Conservation (phyloP, 768 basidiomycete species). For the Paxillus involutus region DNA sequence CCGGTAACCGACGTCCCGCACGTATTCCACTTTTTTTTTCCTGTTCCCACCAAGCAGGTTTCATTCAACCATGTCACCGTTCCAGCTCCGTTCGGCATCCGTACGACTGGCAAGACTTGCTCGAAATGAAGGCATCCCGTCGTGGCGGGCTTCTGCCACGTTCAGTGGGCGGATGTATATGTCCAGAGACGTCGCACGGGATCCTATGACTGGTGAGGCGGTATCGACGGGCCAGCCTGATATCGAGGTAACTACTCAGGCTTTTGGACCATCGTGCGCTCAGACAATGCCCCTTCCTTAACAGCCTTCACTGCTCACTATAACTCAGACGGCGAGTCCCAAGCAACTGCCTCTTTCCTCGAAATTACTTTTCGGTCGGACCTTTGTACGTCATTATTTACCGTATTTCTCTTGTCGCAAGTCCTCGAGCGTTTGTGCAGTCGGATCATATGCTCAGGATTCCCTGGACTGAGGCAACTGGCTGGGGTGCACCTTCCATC, state of each 20-base stretch:
- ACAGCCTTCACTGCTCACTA: conserved; percentile 54
- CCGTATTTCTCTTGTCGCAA: conserved; percentile 4
- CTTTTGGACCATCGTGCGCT: neutral
- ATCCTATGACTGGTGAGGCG: conserved; percentile 53
- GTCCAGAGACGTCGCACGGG: conserved; percentile 18
- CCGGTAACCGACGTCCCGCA: conserved; percentile 5
- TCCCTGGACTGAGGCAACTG: conserved; percentile 66
- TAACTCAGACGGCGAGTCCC: conserved; percentile 50
- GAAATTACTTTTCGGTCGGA: conserved; percentile 79
- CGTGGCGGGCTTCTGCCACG: conserved; percentile 13
- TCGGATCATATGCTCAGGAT: conserved; percentile 87
- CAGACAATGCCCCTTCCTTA: neutral
- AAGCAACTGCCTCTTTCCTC: conserved; percentile 63
- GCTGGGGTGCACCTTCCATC: conserved; percentile 85
- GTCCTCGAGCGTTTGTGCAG: conserved; percentile 33
- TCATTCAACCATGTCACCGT: conserved; percentile 19
- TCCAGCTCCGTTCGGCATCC: conserved; percentile 9
- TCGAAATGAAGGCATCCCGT: neutral
- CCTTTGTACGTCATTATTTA: conserved; percentile 56
- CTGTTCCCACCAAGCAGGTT: neutral
- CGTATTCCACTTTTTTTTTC: neutral
- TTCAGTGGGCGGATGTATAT: conserved; percentile 5
- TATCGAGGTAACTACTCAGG: conserved; percentile 44
- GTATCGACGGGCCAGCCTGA: conserved; percentile 39
- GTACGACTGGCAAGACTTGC: conserved; percentile 10